These are phyloP conservation scores for Aureobasidium namibiae DNA, from an alignment of 2,329 filamentous ascomycete genomes.

Conservation along the genomic window DNA sequence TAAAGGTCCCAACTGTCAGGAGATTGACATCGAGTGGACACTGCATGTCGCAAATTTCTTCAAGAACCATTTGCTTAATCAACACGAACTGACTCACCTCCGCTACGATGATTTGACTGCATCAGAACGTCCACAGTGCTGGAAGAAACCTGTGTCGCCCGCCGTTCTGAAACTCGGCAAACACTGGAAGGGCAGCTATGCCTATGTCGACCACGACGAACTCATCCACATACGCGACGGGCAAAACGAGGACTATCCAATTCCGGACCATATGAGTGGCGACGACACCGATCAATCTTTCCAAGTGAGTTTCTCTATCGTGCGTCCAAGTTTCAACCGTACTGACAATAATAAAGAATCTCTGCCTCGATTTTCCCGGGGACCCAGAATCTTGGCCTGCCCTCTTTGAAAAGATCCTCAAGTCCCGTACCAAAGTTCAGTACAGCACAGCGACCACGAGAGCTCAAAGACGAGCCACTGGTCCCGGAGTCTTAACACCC, in stretches of 20 bases:
- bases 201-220: slow-evolving; percentile 29
- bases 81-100: slow-evolving; percentile 21
- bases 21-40: slow-evolving; percentile 39
- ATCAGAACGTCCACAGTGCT: slow-evolving; percentile 18
- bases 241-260: slow-evolving; percentile 10
- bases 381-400: slow-evolving; percentile 27
- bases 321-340: not conserved
- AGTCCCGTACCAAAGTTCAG: slow-evolving; percentile 24
- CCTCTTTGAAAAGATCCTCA: slow-evolving; percentile 33
- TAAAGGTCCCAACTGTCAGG: slow-evolving; percentile 25
- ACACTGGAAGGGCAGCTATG: slow-evolving; percentile 45
- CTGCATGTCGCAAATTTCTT: slow-evolving; percentile 47
- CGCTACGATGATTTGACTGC: not conserved
- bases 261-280: slow-evolving; percentile 26
- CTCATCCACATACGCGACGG: slow-evolving; percentile 21
- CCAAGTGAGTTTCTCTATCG: slow-evolving; percentile 20
- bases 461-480: slow-evolving; percentile 20
- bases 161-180: slow-evolving; percentile 30
- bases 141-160: slow-evolving; percentile 30
- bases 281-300: slow-evolving; percentile 23
- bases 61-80: slow-evolving; percentile 40
- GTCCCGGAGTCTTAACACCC: not conserved
- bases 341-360: slow-evolving; percentile 19
- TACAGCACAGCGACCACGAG: slow-evolving; percentile 21
- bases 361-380: slow-evolving; percentile 26